Conservation (phyloP, 129 eudicot genomes). For the Ambrosia trifida region DNA sequence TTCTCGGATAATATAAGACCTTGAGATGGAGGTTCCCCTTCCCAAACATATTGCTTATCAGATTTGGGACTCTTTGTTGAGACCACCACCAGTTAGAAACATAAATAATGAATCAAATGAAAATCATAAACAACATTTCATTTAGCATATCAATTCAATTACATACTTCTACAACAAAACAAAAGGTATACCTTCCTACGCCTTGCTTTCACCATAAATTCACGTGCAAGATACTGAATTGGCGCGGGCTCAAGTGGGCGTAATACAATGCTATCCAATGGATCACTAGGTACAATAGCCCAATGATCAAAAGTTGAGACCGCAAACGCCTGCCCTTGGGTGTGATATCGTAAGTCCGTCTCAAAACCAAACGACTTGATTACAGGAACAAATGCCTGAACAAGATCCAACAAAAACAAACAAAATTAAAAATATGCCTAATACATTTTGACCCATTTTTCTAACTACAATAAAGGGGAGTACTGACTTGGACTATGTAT, state of each 20-base stretch:
- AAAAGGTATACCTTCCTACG: conserved; percentile 76
- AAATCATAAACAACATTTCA: not conserved
- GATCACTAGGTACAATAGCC: conserved; percentile 99
- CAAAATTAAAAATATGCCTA: not conserved
- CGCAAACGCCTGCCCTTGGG: conserved; percentile 97
- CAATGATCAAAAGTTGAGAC: conserved; percentile 85
- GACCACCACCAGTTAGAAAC: conserved; percentile 68
- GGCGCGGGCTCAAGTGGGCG: conserved; percentile 99
- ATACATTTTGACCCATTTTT: not conserved
- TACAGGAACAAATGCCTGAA: conserved; percentile 89
- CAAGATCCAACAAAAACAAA: not conserved
- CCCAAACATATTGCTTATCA: conserved; percentile 96
- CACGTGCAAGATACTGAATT: conserved; percentile 88
- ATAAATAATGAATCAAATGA: conserved; percentile 12
- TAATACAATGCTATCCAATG: conserved; percentile 85
- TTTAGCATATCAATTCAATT: not conserved
- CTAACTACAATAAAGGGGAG: not conserved
- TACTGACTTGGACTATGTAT: conserved; percentile 66
- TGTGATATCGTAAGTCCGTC: conserved; percentile 93
- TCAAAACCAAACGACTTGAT: conserved; percentile 97
- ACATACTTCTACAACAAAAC: not conserved
- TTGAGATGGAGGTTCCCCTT: conserved; percentile 94
- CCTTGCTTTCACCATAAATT: conserved; percentile 97
- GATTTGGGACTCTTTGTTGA: conserved; percentile 92
- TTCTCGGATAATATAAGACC: conserved; percentile 83